phyloP scores from a whole-genome alignment of 495 filamentous ascomycete genomes.

The Hypoxylon subgilvum region DNA sequence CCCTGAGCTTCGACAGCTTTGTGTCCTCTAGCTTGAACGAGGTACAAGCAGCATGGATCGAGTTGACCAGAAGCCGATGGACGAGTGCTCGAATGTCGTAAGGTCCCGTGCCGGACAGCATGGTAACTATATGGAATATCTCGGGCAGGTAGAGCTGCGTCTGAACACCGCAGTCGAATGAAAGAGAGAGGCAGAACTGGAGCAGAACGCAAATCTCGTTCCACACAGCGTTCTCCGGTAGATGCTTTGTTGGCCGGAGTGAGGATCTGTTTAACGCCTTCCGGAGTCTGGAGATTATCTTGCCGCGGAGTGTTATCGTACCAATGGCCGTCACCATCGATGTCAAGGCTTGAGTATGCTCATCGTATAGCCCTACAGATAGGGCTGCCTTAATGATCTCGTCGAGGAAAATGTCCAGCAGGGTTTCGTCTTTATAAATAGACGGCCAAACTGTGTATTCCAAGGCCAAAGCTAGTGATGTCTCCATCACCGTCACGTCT shows the following conservation, averaged over 20 bases:
- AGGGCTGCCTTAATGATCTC: conserved; percentile 66
- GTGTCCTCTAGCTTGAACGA: conserved; percentile 63
- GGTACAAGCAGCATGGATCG: conserved; percentile 68
- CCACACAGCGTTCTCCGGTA: conserved; percentile 69
- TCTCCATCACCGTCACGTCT: conserved; percentile 63
- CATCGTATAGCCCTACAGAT: conserved; percentile 59
- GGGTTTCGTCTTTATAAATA: conserved; percentile 65
- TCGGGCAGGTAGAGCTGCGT: conserved; percentile 69
- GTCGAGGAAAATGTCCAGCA: conserved; percentile 68
- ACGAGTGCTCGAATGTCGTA: conserved; percentile 61
- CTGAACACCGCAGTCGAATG: conserved; percentile 68
- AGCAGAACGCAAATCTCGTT: conserved; percentile 67
- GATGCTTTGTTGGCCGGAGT: conserved; percentile 62
- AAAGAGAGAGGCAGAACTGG: conserved; percentile 66
- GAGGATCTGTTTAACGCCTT: conserved; percentile 70
- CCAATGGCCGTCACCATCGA: conserved; percentile 65
- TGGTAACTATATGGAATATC: conserved; percentile 70
- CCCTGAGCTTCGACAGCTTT: conserved; percentile 58
- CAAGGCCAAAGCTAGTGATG: conserved; percentile 60
- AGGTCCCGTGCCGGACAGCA: conserved; percentile 67
- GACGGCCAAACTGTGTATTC: conserved; percentile 67
- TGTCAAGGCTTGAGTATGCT: conserved; percentile 64
- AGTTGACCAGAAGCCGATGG: conserved; percentile 66
- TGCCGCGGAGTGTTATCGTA: conserved; percentile 66
- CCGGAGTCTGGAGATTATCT: conserved; percentile 63